These are phyloP conservation scores for Sporobolomyces roseus DNA, from an alignment of 768 basidiomycete species.

Conservation along the genomic window DNA sequence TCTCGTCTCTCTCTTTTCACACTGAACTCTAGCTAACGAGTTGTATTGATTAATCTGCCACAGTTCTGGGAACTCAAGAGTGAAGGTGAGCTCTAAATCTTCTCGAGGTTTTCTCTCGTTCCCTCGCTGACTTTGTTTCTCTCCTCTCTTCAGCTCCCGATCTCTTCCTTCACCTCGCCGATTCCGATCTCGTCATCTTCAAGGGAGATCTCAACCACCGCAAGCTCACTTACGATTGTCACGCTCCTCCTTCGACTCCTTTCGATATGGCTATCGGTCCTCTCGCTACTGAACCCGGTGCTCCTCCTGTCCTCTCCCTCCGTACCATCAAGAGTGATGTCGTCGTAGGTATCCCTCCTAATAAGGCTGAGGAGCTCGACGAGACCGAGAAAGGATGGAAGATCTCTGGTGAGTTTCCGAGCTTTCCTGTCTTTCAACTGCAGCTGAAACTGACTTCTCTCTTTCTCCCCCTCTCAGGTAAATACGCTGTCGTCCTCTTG, in stretches of 20 bases:
- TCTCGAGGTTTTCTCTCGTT: neutral
- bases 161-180: constrained; percentile 82
- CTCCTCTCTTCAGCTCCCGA: constrained; percentile 16
- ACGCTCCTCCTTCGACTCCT: constrained; percentile 76
- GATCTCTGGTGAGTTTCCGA: constrained; percentile 55
- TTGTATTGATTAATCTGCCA: constrained; percentile 52
- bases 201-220: constrained; percentile 79
- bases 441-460: constrained; percentile 4
- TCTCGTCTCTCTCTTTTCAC: neutral
- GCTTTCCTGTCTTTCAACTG: neutral
- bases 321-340: constrained; percentile 90
- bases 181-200: constrained; percentile 83
- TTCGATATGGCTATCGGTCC: constrained; percentile 89
- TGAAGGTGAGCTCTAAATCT: constrained; percentile 55
- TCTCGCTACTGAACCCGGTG: constrained; percentile 81
- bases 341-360: constrained; percentile 63
- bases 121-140: neutral
- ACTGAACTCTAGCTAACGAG: too few relatives aligned
- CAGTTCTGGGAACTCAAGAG: constrained; percentile 58
- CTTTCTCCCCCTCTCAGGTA: constrained; percentile 2
- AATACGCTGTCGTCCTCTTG: constrained; percentile 70
- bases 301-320: constrained; percentile 75
- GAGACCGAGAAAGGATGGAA: constrained; percentile 88
- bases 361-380: constrained; percentile 71
- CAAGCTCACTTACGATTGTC: constrained; percentile 63